A percentile compares a stretch with the other conserved stretches of the same genome.
Evolutionary conservation across 495 filamentous ascomycete genomes (phyloP).

Genomic region (Neurospora hispaniola): DNA sequence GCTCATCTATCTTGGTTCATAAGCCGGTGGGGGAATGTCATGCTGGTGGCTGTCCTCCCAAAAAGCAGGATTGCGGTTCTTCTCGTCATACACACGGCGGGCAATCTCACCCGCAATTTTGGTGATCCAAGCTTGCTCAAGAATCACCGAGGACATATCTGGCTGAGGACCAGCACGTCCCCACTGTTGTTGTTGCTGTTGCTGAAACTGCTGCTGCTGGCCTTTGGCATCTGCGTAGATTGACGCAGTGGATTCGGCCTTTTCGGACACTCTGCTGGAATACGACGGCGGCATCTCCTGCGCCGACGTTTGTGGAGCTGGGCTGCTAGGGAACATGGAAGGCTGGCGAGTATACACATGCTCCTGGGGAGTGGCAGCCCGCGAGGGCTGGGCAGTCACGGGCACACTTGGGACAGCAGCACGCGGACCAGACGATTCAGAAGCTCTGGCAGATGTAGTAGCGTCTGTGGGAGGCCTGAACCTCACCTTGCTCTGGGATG

Average conservation of each 20-base stretch:
- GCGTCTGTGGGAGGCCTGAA: conserved; percentile 20
- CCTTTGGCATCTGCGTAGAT: not conserved
- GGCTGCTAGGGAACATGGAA: not conserved
- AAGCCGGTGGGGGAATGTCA: conserved; percentile 53
- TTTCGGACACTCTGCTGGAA: not conserved
- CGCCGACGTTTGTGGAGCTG: not conserved
- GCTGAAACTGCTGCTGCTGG: not conserved
- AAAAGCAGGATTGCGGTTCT: conserved; percentile 36
- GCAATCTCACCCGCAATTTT: conserved; percentile 89
- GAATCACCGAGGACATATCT: conserved; percentile 44
- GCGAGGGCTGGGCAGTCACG: not conserved
- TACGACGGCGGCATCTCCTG: not conserved
- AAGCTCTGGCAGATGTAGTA: conserved; percentile 18
- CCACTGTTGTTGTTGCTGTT: conserved; percentile 9
- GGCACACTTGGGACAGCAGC: not conserved
- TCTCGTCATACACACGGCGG: conserved; percentile 63
- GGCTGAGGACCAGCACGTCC: conserved; percentile 12
- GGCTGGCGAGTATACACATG: not conserved
- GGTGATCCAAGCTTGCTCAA: conserved; percentile 81
- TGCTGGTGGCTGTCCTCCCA: conserved; percentile 35
- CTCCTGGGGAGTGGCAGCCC: not conserved
- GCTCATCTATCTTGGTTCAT: conserved; percentile 31
- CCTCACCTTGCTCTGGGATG: conserved; percentile 31
- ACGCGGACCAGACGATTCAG: conserved; percentile 2
- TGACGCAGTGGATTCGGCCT: not conserved